These are phyloP conservation scores for Artemisia annua DNA, from an alignment of 129 eudicot genomes.

Conservation along the genomic window DNA sequence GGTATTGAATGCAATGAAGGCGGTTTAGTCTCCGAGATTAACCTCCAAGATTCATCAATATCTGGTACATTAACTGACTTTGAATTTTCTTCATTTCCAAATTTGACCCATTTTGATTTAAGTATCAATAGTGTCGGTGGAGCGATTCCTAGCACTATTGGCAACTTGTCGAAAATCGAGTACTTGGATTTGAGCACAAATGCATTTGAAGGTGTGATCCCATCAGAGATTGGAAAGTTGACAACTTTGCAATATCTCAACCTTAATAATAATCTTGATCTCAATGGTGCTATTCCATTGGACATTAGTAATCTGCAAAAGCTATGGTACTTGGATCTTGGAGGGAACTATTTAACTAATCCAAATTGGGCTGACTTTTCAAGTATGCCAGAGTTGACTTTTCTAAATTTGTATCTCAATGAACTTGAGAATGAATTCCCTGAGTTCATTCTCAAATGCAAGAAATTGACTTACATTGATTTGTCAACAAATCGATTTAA, in stretches of 20 bases:
- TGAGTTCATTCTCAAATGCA: conserved; percentile 44
- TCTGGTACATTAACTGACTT: conserved; percentile 47
- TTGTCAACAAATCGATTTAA: conserved; percentile 59
- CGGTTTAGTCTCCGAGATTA: conserved; percentile 43
- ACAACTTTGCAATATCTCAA: conserved; percentile 38
- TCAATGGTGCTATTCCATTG: conserved; percentile 56
- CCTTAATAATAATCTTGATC: conserved; percentile 34
- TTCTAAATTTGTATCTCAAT: conserved; percentile 52
- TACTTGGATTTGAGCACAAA: conserved; percentile 67
- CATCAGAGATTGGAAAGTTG: conserved; percentile 57
- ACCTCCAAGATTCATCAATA: conserved; percentile 39
- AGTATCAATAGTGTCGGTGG: conserved; percentile 44
- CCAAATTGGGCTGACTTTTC: conserved; percentile 65
- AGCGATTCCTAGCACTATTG: conserved; percentile 58
- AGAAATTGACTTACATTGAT: conserved; percentile 65
- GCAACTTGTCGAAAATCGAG: conserved; percentile 50
- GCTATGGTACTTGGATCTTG: conserved; percentile 62
- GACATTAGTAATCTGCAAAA: conserved; percentile 56
- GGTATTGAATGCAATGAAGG: conserved; percentile 54
- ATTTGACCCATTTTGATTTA: conserved; percentile 53
- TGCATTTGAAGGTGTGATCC: conserved; percentile 39
- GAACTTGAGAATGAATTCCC: conserved; percentile 54
- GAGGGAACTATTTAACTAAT: conserved; percentile 59
- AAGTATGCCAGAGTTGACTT: conserved; percentile 57
- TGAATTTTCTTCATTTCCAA: conserved; percentile 54